Conservation (phyloP, 768 basidiomycete species). For the Serendipita indica region DNA sequence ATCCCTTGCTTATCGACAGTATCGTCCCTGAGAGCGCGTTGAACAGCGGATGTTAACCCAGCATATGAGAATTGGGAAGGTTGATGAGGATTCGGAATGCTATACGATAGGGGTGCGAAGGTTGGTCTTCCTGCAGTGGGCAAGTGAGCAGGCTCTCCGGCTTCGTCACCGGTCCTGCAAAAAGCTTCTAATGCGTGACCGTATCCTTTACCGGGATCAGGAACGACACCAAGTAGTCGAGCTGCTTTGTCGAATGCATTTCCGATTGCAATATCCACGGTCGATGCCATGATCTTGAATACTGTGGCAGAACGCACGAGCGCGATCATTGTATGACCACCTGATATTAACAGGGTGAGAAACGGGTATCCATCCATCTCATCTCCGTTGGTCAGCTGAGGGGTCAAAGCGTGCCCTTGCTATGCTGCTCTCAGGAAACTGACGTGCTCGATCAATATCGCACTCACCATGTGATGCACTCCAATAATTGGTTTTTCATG, state of each 20-base stretch:
- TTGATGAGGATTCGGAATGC: conserved; percentile 12
- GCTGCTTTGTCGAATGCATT: conserved; percentile 75
- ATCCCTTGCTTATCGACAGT: conserved; percentile 21
- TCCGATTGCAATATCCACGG: conserved; percentile 61
- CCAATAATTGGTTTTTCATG: conserved; percentile 68
- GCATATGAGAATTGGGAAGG: conserved; percentile 60
- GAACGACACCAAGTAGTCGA: conserved; percentile 45
- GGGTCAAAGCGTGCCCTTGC: conserved; percentile 89
- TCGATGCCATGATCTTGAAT: conserved; percentile 61
- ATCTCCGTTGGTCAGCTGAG: conserved; percentile 43
- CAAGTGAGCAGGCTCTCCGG: conserved; percentile 7
- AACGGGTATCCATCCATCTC: conserved; percentile 58
- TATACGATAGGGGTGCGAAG: background rate
- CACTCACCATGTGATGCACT: conserved; percentile 84
- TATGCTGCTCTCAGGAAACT: no score
- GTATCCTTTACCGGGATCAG: conserved; percentile 45
- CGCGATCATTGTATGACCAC: conserved; percentile 86
- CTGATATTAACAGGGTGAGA: conserved; percentile 75
- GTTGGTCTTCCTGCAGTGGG: conserved; percentile 16
- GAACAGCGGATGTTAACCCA: conserved; percentile 57
- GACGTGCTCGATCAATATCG: no score
- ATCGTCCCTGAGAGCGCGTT: conserved; percentile 34
- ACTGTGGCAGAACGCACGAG: conserved; percentile 43
- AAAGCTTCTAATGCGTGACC: conserved; percentile 74
- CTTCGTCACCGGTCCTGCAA: conserved; percentile 21